Evolutionary conservation across 2,329 filamentous ascomycete species (phyloP).

Genomic region (Penicillium hordei): DNA sequence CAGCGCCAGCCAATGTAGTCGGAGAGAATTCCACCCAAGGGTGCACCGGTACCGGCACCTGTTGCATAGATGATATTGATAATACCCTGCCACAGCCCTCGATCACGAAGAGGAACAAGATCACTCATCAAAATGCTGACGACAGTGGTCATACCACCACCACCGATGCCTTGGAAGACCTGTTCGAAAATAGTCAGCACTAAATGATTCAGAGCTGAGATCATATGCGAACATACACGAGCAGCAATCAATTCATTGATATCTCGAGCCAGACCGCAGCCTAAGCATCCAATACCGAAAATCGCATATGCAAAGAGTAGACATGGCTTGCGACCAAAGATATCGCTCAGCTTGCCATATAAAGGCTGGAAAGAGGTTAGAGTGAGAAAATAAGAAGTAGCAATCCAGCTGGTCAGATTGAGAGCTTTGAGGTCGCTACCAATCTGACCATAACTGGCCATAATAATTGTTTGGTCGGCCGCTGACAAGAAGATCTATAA

Average conservation of each 20-base stretch:
- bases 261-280: slow-evolving; percentile 60
- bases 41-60: slow-evolving; percentile 68
- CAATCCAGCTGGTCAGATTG: slow-evolving; percentile 74
- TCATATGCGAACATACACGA: slow-evolving; percentile 43
- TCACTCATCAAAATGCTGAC: slow-evolving; percentile 70
- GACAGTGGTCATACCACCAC: slow-evolving; percentile 70
- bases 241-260: slow-evolving; percentile 67
- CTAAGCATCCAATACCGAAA: slow-evolving; percentile 50
- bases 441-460: slow-evolving; percentile 76
- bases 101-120: slow-evolving; percentile 65
- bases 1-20: slow-evolving; percentile 75
- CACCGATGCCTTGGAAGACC: slow-evolving; percentile 64
- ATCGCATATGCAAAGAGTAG: slow-evolving; percentile 53
- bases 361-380: slow-evolving; percentile 72
- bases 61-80: slow-evolving; percentile 70
- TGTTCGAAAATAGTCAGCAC: slow-evolving; percentile 20
- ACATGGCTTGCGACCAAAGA: slow-evolving; percentile 56
- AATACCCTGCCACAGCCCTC: slow-evolving; percentile 72
- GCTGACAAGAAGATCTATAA: slow-evolving; percentile 68
- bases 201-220: slow-evolving; percentile 38
- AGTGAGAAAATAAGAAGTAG: slow-evolving; percentile 69
- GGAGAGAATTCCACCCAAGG: slow-evolving; percentile 68
- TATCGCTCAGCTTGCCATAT: slow-evolving; percentile 59
- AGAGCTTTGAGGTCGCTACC: slow-evolving; percentile 73
- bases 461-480: slow-evolving; percentile 73